Evolutionary conservation across 1,284 basidiomycete genomes (phyloP), one percentile per base, ranked within the genome.

Genomic region (Ganoderma boninense): DNA sequence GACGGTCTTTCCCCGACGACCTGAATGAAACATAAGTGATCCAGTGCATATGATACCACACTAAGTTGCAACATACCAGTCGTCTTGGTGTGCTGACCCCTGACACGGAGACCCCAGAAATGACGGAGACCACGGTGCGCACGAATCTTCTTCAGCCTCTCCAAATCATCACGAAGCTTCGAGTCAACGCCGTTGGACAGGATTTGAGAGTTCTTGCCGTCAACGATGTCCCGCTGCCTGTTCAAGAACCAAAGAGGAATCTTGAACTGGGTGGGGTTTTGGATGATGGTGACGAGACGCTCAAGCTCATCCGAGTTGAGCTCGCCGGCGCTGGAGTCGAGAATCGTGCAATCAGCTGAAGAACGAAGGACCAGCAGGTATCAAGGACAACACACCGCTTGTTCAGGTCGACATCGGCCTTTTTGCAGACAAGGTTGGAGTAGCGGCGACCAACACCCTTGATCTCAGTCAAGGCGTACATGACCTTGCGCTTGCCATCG

Each of bases 261-360:
- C 90, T 99, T 99, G 94, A 98, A 99, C 84, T 99, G 97, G 54
- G 95, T 95, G 44, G 98, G 98, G 87, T 97, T 98, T 88, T 99
- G 98, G 83, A 99, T 98, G 86, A 99, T 99, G 77, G 95, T 99
- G 77, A 99, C 98, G 77, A 99, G 91, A 76, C 98, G 96, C 89
- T 99, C 98, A 65, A 99, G 94, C 87, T 99, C 98, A 82, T 95
- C 93, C 63, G 95, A 95, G 92, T 97, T 97, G 82, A 97, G 92
- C 82, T 97, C 95, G 80, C 95, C 95, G 76, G 95, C 95, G 75
- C 95, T 96, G 60, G 18, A 57, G 16, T 23, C 5, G 20, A 26
- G 59, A 11, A 57, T 6, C 29, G 57, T 42, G 57, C 18, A 20
- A n/a, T 23, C 10, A 23, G 23, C 29, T 35, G 49, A 11, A 13